Conservation (phyloP, 2,329 filamentous ascomycete species). For the Lachnellula arida region DNA sequence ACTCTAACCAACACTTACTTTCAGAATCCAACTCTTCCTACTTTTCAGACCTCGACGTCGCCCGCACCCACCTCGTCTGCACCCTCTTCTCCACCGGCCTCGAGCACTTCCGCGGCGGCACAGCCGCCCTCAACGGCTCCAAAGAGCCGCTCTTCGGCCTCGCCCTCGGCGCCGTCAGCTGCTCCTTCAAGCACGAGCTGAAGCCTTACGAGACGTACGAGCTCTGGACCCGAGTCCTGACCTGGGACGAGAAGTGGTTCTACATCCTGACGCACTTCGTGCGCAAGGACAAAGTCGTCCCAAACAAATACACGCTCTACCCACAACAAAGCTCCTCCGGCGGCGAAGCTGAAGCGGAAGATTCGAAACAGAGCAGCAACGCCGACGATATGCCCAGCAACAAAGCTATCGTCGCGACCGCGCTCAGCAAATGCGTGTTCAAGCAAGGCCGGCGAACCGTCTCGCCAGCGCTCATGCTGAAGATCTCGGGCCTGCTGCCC, state of each 20-base stretch:
- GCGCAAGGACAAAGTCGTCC: slow-evolving; percentile 34
- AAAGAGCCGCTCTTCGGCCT: slow-evolving; percentile 31
- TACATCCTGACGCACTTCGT: slow-evolving; percentile 56
- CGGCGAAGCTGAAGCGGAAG: too few relatives aligned
- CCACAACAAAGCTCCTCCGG: slow-evolving; percentile 26
- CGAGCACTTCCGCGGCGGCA: slow-evolving; percentile 32
- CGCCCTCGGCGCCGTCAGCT: slow-evolving; percentile 50
- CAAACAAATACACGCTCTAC: slow-evolving; percentile 30
- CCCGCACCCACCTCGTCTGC: slow-evolving; percentile 60
- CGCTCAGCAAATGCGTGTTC: slow-evolving; percentile 54
- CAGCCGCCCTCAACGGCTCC: slow-evolving; percentile 28
- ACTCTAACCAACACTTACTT: not conserved
- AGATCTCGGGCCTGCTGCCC: slow-evolving; percentile 57
- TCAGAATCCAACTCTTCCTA: slow-evolving; percentile 63
- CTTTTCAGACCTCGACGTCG: slow-evolving; percentile 64
- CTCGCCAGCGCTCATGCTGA: slow-evolving; percentile 57
- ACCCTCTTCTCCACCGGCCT: slow-evolving; percentile 37
- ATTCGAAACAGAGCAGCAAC: slow-evolving; percentile 2
- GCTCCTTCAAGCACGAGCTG: slow-evolving; percentile 66
- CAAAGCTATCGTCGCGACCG: slow-evolving; percentile 38
- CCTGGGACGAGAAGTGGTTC: slow-evolving; percentile 78
- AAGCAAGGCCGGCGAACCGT: slow-evolving; percentile 61
- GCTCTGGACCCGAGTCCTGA: slow-evolving; percentile 65
- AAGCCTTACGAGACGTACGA: slow-evolving; percentile 65
- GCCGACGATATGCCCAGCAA: slow-evolving; percentile 6